Base-by-base conservation (phyloP, 2,329 filamentous ascomycete genomes). In the Fusarium bulbicola region DNA sequence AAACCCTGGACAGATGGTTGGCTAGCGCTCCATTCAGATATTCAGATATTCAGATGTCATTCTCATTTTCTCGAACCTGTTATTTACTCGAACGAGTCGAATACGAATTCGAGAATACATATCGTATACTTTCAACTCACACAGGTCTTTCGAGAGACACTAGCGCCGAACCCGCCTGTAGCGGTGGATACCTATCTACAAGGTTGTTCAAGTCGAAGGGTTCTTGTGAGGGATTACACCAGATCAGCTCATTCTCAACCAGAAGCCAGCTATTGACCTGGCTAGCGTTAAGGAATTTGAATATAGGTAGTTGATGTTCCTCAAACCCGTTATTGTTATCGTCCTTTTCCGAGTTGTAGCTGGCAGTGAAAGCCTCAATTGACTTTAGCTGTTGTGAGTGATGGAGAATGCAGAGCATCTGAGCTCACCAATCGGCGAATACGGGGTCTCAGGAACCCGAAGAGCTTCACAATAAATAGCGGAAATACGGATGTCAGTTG, bases 71-170 rank as follows among this genome's bases (percentile, higher is more conserved):
- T 18, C 36, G 14, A 28, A 24, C 26, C 20, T 30, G n/a, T 32
- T 42, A 32, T 26, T 39, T 28, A 20, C 6, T 28, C 16, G 16
- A 56, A 34, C 6, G n/a, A 67, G 30, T 49, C 46, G 65, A 69
- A 53, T 59, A 70, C 65, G 66, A 70, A 70, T n/a, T 36, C 66
- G 65, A 64, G 26, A 15, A 36, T 20, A n/a, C 8, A 26, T 18
- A 26, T 34, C 12, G 21, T 30, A 54, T 28, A 43, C 11, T 11
- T 42, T 46, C 30, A 36, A 18, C 21, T 49, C 16, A n/a, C 16
- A 34, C n/a, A 49, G 14, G 39, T 28, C 20, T 24, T 13, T 21
- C n/a, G 26, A 34, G 26, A 6, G 28, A 12, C 16, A 15, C 20
- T 34, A 57, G 30, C 21, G 24, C 36, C 14, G 26, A 46, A 53